A percentile compares a stretch with the other conserved stretches of the same genome.
Conservation (phyloP, 2,329 filamentous ascomycete species). For the Fusarium virguliforme region DNA sequence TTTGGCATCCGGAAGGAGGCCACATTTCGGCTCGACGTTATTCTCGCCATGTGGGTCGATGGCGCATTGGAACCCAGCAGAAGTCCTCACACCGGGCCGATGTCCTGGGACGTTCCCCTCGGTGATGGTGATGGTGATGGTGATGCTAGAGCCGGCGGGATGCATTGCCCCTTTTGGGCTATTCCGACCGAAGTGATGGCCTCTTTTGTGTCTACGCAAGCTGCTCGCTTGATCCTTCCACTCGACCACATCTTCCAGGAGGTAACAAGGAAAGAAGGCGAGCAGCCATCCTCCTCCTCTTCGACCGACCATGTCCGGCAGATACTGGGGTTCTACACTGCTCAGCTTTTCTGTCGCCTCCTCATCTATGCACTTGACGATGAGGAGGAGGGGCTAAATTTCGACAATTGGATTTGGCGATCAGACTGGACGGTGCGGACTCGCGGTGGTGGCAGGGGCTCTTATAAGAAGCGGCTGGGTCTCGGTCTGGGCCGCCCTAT, state of each 20-base stretch:
- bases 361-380: constrained; percentile 8
- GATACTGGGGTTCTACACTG: constrained; percentile 17
- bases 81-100: constrained; percentile 6
- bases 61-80: background rate
- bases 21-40: constrained; percentile 1
- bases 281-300: background rate
- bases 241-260: constrained; percentile 15
- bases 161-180: background rate
- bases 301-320: background rate
- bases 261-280: background rate
- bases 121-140: background rate
- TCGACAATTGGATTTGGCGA: constrained; percentile 13
- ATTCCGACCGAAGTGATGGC: background rate
- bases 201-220: constrained; percentile 7
- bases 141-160: too few relatives aligned
- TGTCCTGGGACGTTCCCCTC: background rate
- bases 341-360: constrained; percentile 14
- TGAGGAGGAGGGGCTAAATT: background rate
- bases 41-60: background rate
- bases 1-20: constrained; percentile 16
- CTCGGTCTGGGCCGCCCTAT: constrained; percentile 5
- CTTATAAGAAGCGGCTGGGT: constrained; percentile 11
- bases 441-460: background rate
- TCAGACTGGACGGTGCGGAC: background rate
- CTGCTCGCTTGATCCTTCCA: constrained; percentile 11